Conservation (phyloP, 1,284 basidiomycete species). For the Cutaneotrichosporon curvatum region DNA sequence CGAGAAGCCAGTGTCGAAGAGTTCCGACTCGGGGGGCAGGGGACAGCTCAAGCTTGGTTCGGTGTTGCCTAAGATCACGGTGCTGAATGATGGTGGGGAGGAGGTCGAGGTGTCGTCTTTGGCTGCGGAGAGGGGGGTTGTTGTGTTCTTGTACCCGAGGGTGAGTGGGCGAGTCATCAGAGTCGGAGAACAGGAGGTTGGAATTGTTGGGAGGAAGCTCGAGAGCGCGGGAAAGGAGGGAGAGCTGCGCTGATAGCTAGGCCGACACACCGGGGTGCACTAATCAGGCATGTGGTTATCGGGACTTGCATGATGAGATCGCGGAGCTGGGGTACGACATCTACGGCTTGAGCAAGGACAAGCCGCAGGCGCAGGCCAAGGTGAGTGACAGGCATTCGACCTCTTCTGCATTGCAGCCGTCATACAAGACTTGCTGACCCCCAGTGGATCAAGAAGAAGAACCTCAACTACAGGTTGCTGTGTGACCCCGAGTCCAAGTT, state of each 20-base stretch:
- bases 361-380: slow-evolving; percentile 69
- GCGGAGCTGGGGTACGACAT: slow-evolving; percentile 62
- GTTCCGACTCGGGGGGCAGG: slow-evolving; percentile 6
- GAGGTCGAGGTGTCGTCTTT: slow-evolving; percentile 43
- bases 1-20: neutral
- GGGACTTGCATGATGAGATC: slow-evolving; percentile 73
- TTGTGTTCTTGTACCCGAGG: slow-evolving; percentile 63
- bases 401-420: neutral
- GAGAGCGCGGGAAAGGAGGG: no score
- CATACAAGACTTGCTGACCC: neutral
- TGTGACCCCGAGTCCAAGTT: slow-evolving; percentile 77
- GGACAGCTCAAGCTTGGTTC: slow-evolving; percentile 62
- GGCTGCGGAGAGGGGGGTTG: slow-evolving; percentile 60
- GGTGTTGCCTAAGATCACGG: slow-evolving; percentile 61
- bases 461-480: slow-evolving; percentile 73
- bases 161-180: no score
- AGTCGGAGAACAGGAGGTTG: no score
- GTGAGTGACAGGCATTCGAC: slow-evolving; percentile 41
- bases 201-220: no score
- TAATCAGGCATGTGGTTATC: slow-evolving; percentile 78
- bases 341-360: slow-evolving; percentile 79
- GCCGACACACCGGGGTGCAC: slow-evolving; percentile 68
- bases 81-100: slow-evolving; percentile 57
- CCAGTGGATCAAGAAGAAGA: slow-evolving; percentile 54
- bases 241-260: no score